Base-by-base conservation (phyloP, 345 rosid genomes). In the Cardiospermum halicacabum region DNA sequence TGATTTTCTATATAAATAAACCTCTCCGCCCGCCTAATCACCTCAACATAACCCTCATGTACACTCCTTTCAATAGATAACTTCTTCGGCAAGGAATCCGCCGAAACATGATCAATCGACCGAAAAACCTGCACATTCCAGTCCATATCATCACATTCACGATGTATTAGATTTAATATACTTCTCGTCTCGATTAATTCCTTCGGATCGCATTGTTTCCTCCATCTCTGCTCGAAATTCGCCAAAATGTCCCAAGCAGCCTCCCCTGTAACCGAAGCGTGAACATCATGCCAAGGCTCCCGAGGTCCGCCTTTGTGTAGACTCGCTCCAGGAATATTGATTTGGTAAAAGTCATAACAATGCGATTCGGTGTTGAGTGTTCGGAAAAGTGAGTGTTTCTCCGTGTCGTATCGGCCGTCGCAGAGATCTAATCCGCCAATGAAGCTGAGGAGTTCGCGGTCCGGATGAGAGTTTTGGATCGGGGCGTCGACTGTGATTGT, bases 1-100 rank as follows among this genome's bases (percentile, higher is more conserved):
- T 89, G 98, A 72, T 86, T 93, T 75, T 93, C 97, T 11, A 93
- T 86, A 82, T 88, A 93, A 50, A 89, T 85, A 70, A 93, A 93
- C 51, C 82, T 80, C 42, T 93, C 91, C 0, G 96, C 94, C 1
- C 77, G 78, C 60, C 98, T 76, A 34, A 92, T 92, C 5, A 91
- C 96, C 58, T 84, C 75, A 0, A 88, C 82, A 31, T 92, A 89
- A 24, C 87, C 88, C 42, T 93, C 89, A 8, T 90, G 98, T 64
- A 93, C 78, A 72, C 95, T 92, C 72, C 27, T 72, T 81, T 92
- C 96, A 37, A 70, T 75, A 0, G 67, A 59, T 10, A 83, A 61
- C 61, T 74, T 81, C 74, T 77, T 79, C 1, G 81, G 72, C 80
- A 84, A 34, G 51, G 76, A 84, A 66, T 58, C 75, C 5, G 85